phyloP scores from a whole-genome alignment of 352 stramenopile species.

The Phytophthora hybrid region DNA sequence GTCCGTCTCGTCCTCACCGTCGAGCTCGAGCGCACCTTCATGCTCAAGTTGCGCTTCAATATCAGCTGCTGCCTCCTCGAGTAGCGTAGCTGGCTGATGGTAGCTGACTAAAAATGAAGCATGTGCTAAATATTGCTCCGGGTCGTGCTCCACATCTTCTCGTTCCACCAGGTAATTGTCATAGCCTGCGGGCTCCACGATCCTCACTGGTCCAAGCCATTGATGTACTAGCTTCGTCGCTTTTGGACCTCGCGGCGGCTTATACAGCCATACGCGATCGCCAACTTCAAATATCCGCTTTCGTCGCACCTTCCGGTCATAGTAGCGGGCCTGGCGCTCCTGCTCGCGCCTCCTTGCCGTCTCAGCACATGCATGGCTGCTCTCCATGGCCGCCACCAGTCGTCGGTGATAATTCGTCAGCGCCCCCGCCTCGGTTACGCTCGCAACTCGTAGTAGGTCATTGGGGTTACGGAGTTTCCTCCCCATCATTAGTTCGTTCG shows the following conservation, averaged over 20 bases:
- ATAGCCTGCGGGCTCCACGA: neutral
- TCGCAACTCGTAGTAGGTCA: no score
- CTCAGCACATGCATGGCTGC: no score
- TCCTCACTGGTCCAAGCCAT: neutral
- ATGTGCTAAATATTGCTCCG: neutral
- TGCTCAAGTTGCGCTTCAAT: neutral
- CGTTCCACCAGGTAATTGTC: neutral
- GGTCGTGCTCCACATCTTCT: neutral
- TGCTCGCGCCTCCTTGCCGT: no score
- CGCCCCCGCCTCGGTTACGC: no score
- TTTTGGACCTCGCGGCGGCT: neutral
- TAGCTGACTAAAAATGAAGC: conserved; percentile 3
- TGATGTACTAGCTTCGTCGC: conserved; percentile 2
- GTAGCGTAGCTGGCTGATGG: neutral
- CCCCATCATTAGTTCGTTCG: no score
- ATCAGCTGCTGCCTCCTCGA: neutral
- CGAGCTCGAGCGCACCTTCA: neutral
- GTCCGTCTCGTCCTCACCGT: neutral
- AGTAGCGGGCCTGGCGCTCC: neutral
- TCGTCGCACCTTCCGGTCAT: neutral
- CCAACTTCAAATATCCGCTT: neutral
- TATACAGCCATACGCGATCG: neutral
- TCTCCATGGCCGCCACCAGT: no score
- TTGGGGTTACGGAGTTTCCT: no score
- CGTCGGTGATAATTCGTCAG: no score